These are phyloP conservation scores for Sugiyamaella paludigena DNA, from an alignment of 1,139 yeast genomes.

Conservation along the genomic window DNA sequence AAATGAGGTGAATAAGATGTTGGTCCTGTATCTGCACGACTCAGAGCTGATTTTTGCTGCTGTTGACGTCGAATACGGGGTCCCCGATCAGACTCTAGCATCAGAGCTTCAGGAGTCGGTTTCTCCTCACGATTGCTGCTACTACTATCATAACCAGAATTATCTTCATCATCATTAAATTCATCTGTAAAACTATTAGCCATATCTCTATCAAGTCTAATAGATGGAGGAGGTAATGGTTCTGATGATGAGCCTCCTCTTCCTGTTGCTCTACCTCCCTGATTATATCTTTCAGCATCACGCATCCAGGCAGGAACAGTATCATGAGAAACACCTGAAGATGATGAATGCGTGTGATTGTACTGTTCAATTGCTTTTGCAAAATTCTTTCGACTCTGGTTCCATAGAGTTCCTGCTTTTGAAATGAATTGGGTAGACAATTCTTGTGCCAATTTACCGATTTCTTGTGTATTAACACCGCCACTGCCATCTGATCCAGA, in stretches of 20 bases:
- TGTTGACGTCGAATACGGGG: conserved; percentile 12
- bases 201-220: conserved; percentile 1
- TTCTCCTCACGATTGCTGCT: not conserved
- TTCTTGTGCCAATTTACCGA: conserved; percentile 53
- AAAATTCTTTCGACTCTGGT: conserved; percentile 60
- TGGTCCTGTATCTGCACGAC: not conserved
- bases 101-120: conserved; percentile 14
- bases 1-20: not conserved
- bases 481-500: not conserved
- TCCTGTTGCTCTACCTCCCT: not conserved
- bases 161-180: not conserved
- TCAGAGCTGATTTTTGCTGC: not conserved
- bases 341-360: conserved; percentile 35
- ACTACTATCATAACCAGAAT: not conserved
- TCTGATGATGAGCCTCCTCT: not conserved
- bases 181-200: not conserved
- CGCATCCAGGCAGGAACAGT: conserved; percentile 81
- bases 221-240: not conserved
- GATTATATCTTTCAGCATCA: conserved; percentile 29
- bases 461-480: conserved; percentile 27
- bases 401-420: conserved; percentile 60
- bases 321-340: conserved; percentile 38
- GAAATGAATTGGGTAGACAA: conserved; percentile 61
- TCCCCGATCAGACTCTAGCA: conserved; percentile 12
- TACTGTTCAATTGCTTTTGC: conserved; percentile 65